A percentile compares a stretch with the other conserved stretches of the same genome.
These are phyloP conservation scores for Helenozyma baotianmanensis DNA, from an alignment of 805 yeast species.

Conservation along the genomic window DNA sequence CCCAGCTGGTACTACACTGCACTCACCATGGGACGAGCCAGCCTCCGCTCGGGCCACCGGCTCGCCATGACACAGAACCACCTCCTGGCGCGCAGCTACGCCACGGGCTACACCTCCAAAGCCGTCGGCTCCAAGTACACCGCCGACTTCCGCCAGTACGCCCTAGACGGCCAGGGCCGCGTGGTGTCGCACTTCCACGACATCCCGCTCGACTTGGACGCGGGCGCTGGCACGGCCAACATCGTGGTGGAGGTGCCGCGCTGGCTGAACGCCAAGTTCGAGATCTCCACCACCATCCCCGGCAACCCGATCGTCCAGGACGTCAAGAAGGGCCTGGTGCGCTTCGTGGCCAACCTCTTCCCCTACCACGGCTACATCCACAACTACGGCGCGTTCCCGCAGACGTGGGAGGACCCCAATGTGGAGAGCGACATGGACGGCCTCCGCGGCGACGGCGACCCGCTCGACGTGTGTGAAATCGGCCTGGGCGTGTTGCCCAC, in stretches of 20 bases:
- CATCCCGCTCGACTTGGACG: conserved; percentile 51
- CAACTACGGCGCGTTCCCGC: conserved; percentile 98
- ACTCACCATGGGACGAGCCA: no score
- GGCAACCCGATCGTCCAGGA: conserved; percentile 96
- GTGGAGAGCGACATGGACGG: conserved; percentile 45
- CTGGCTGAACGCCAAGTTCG: conserved; percentile 97
- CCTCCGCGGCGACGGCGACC: conserved; percentile 84
- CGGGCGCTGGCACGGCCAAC: conserved; percentile 38
- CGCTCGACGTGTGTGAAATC: conserved; percentile 90
- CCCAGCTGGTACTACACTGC: no score
- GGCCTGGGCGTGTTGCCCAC: conserved; percentile 63
- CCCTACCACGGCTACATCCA: conserved; percentile 98
- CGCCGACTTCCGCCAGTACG: conserved; percentile 39
- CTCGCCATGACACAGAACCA: conserved; percentile 9
- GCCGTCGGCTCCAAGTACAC: conserved; percentile 32
- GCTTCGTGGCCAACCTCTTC: conserved; percentile 96
- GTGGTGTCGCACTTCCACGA: conserved; percentile 70
- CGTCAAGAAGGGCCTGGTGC: conserved; percentile 92
- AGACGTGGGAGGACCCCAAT: conserved; percentile 79
- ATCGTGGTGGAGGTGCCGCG: conserved; percentile 97
- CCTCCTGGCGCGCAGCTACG: conserved; percentile 5
- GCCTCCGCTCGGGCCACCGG: conserved; percentile 2
- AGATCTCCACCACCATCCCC: conserved; percentile 77
- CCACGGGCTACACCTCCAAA: conserved; percentile 2
- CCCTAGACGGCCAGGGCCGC: conserved; percentile 33